Evolutionary conservation across 1,284 basidiomycete species (phyloP).

Genomic region (Anthracocystis setariae): DNA sequence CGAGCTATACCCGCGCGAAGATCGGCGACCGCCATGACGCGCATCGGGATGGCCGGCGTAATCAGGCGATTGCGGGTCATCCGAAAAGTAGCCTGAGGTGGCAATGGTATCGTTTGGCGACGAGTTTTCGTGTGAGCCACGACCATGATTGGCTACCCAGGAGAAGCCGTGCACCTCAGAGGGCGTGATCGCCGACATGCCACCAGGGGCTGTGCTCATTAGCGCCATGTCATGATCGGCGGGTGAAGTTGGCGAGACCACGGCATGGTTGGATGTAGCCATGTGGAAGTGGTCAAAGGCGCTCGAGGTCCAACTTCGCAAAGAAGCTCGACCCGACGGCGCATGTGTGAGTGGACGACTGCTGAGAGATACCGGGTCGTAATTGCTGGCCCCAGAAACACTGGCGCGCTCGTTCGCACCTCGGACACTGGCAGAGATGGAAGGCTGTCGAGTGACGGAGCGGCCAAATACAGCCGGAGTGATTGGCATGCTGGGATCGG

Average conservation of each 20-base stretch:
- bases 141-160: too few relatives aligned
- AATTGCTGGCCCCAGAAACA: slow-evolving; percentile 29
- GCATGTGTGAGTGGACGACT: slow-evolving; percentile 26
- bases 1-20: slow-evolving; percentile 20
- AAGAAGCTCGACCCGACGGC: slow-evolving; percentile 24
- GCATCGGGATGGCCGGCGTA: slow-evolving; percentile 4
- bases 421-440: slow-evolving; percentile 8
- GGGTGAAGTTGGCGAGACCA: neutral
- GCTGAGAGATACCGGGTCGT: slow-evolving; percentile 27
- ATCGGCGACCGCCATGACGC: slow-evolving; percentile 12
- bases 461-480: slow-evolving; percentile 42
- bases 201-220: slow-evolving; percentile 12
- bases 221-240: slow-evolving; percentile 30
- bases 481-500: slow-evolving; percentile 42
- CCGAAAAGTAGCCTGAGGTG: slow-evolving; percentile 26
- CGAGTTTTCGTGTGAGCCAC: slow-evolving; percentile 18
- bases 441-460: slow-evolving; percentile 15
- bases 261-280: slow-evolving; percentile 1
- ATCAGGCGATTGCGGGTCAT: slow-evolving; percentile 17
- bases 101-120: slow-evolving; percentile 32
- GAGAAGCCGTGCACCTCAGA: too few relatives aligned
- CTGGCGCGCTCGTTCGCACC: slow-evolving; percentile 16
- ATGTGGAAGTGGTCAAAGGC: slow-evolving; percentile 27
- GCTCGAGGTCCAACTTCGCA: slow-evolving; percentile 48
- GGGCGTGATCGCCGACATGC: neutral